A percentile compares a stretch with the other conserved stretches of the same genome.
Evolutionary conservation across 106 monocot genomes (phyloP).

Genomic region (Acorus calamus): DNA sequence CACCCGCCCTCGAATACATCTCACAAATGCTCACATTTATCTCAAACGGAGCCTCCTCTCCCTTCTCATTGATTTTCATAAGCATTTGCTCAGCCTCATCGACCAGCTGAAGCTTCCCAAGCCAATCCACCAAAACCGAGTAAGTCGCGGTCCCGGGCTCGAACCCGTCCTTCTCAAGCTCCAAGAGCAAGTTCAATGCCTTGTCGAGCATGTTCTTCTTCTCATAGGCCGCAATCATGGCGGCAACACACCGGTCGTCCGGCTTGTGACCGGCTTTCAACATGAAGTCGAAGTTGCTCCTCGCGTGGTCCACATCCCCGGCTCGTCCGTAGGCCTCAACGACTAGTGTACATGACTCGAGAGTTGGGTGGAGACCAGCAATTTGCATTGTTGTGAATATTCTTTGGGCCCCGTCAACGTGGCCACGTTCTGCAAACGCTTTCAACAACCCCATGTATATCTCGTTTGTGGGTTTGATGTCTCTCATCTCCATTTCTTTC

Average conservation of each 20-base stretch:
- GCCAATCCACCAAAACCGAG: conserved; percentile 63
- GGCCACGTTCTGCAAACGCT: conserved; percentile 37
- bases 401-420: conserved; percentile 42
- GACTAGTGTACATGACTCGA: conserved; percentile 43
- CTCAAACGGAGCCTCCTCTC: conserved; percentile 35
- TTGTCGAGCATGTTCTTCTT: conserved; percentile 71
- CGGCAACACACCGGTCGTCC: conserved; percentile 57
- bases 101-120: conserved; percentile 63
- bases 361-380: conserved; percentile 35
- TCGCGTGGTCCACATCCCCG: conserved; percentile 45
- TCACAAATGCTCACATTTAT: conserved; percentile 65
- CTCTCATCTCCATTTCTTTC: conserved; percentile 45
- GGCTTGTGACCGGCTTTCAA: conserved; percentile 34
- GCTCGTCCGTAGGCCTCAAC: conserved; percentile 47
- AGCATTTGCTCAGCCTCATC: conserved; percentile 67
- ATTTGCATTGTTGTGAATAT: conserved; percentile 57
- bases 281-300: conserved; percentile 52
- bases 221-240: conserved; percentile 50
- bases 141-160: conserved; percentile 44
- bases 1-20: conserved; percentile 52
- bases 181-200: conserved; percentile 60
- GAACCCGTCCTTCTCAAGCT: conserved; percentile 65
- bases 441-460: conserved; percentile 45
- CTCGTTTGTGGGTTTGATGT: conserved; percentile 65
- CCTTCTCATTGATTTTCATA: conserved; percentile 35